Base-by-base conservation (phyloP, 768 basidiomycete species). In the Vararia minispora region DNA sequence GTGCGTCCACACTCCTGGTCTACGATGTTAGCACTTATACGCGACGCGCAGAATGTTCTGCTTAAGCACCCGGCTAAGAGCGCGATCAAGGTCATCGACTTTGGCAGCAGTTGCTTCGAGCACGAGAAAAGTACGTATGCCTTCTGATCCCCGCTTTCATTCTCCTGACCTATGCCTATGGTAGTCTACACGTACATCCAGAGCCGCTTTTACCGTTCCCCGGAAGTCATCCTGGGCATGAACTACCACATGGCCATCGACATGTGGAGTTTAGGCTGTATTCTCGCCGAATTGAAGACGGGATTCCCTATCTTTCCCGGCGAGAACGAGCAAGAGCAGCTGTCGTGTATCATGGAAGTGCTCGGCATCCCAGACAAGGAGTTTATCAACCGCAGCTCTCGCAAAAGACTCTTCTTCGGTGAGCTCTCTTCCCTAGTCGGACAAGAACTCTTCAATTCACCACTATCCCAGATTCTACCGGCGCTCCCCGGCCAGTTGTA, bases 201-300 rank as follows among this genome's bases (percentile, higher is more conserved):
- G 60, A 94, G 90, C 63, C 87, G 95, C 28, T 99, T 99, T 67
- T 99, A 99, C 63, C 89, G 95, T n/a, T 95, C 91, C 14, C 95
- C 95, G 3, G 95, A 99, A 62, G 94, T 99, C 50, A 99, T 99
- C 40, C 74, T 99, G 27, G 95, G 95, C 37, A 88, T 94, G 84
- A 95, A 91, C 58, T 99, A 99, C 58, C 89, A 94, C 55, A 98
- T 95, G 90, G 91, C 87, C 24, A 94, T 92, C 46, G 90, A 98
- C 57, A 99, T 99, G 92, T 99, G 95, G 95, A 94, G 90, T 66
- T 60, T 99, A 49, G 95, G 95, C 26, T 99, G 95, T 53, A 99
- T 99, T 45, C 66, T 99, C 37, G 95, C 95, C 12, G 95, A 99
- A 59, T 64, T 99, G 29, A 94, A 85, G 58, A 98, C 94, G 9